A percentile compares a stretch with the other conserved stretches of the same genome.
These are phyloP conservation scores for Nosema bombycis DNA, from an alignment of 371 early-diverging fungal genomes.

Conservation along the genomic window DNA sequence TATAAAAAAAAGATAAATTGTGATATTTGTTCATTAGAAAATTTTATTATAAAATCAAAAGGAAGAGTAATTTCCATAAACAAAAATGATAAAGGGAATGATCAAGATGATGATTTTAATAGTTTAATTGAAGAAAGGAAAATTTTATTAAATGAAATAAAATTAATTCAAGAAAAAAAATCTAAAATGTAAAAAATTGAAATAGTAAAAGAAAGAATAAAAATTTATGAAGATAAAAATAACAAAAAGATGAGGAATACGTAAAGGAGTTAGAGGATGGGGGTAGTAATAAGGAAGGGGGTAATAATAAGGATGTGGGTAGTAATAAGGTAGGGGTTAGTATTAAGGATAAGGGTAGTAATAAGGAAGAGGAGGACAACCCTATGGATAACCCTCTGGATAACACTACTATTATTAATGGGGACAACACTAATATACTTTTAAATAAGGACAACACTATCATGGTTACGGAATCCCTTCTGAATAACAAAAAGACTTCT, in stretches of 20 bases:
- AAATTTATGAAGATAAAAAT: conserved; percentile 21
- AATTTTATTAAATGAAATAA: conserved; percentile 24
- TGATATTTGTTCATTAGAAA: conserved; percentile 64
- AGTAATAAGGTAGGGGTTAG: background rate
- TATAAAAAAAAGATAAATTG: conserved; percentile 73
- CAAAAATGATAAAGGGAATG: conserved; percentile 17
- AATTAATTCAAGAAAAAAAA: conserved; percentile 40
- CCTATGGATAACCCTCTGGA: conserved; percentile 6
- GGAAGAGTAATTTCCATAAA: conserved; percentile 77
- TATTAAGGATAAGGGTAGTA: background rate
- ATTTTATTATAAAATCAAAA: conserved; percentile 4
- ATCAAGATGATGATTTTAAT: conserved; percentile 28
- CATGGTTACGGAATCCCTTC: no score
- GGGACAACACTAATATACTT: no score
- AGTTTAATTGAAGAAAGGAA: conserved; percentile 38
- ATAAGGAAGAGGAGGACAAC: background rate
- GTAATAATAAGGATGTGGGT: background rate
- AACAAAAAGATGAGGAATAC: conserved; percentile 9
- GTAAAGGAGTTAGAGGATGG: background rate
- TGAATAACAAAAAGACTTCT: no score
- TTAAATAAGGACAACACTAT: no score
- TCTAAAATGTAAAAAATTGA: conserved; percentile 31
- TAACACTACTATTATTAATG: no score
- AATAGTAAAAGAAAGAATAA: conserved; percentile 41
- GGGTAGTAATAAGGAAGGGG: background rate